These are phyloP conservation scores for Epichloe baconii DNA, from an alignment of 2,329 filamentous ascomycete species.

Conservation along the genomic window DNA sequence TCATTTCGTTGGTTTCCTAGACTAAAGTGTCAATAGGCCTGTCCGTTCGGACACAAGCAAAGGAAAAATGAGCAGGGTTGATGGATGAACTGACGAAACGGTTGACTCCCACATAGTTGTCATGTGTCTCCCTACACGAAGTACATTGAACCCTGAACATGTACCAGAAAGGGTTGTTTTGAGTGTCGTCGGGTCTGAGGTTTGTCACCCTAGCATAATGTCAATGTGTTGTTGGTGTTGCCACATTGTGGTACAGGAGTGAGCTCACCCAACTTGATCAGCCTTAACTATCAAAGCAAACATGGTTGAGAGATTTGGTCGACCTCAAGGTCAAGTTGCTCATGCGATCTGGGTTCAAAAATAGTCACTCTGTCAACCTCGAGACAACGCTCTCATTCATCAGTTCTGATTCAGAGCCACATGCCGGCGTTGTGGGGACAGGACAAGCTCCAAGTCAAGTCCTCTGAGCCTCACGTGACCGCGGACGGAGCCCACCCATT, in stretches of 20 bases:
- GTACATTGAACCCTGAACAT: constrained; percentile 97
- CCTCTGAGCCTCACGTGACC: not conserved
- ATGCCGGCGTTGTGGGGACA: no score
- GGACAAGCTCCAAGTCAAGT: no score
- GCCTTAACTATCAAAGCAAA: constrained; percentile 53
- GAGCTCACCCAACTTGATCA: constrained; percentile 52
- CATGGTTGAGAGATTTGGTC: constrained; percentile 30
- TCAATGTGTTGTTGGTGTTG: constrained; percentile 3
- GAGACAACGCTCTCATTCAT: no score
- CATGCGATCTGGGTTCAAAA: not conserved
- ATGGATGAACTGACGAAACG: constrained; percentile 56
- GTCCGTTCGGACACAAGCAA: not conserved
- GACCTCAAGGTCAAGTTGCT: not conserved
- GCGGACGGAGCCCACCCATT: no score
- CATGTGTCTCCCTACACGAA: constrained; percentile 85
- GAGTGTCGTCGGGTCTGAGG: constrained; percentile 70
- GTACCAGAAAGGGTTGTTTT: constrained; percentile 81
- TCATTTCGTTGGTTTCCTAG: constrained; percentile 81
- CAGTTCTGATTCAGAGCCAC: no score
- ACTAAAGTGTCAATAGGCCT: constrained; percentile 4
- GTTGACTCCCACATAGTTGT: constrained; percentile 74
- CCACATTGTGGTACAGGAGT: not conserved
- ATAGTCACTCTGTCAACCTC: no score
- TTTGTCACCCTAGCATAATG: constrained; percentile 60
- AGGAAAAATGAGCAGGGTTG: not conserved